Base-by-base conservation (phyloP, 371 early-diverging fungal species). In the Chytridiales sp. region DNA sequence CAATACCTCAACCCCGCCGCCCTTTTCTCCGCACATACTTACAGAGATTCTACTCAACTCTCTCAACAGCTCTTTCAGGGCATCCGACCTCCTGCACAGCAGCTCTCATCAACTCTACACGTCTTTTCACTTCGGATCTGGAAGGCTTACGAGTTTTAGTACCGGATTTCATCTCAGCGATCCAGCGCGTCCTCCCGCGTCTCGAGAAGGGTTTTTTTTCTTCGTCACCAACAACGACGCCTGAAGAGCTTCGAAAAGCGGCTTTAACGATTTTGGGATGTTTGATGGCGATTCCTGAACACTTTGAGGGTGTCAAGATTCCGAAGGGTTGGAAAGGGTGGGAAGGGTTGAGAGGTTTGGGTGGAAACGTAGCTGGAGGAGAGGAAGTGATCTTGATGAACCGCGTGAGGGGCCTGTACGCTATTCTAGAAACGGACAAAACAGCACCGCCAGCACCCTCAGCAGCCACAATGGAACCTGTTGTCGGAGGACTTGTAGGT, bases 281-380 rank as follows among this genome's bases (percentile, higher is more conserved):
- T 2, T 77, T 88, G 41, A 79, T 88, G 76, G 84, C 85, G 40
- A 46, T 87, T n/a, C 87, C 87, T 0, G 88, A 89, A 66, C 85
- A 83, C 63, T 87, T 87, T 62, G 84, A 85, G 36, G 76, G 73
- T 11, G 83, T 88, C 2, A 21, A n/a, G n/a, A n/a, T n/a, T n/a
- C n/a, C n/a, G n/a, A n/a, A n/a, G n/a, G n/a, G n/a, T n/a, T n/a
- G n/a, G n/a, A n/a, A n/a, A n/a, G n/a, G n/a, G 43, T 1, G 38
- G 66, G 26, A 43, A 31, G 42, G 47, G 42, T 3, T n/a, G 42
- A 11, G 40, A 24, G 34, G 34, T 27, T 47, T 29, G 39, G 38
- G 57, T 31, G 40, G 43, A 43, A 9, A 8, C 15, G 15, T 17
- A 13, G 13, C 44, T 54, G 15, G 32, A 29, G 1, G 29, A 55